These are phyloP conservation scores for Acaromyces ingoldii DNA, from an alignment of 1,284 basidiomycete species.

Conservation along the genomic window DNA sequence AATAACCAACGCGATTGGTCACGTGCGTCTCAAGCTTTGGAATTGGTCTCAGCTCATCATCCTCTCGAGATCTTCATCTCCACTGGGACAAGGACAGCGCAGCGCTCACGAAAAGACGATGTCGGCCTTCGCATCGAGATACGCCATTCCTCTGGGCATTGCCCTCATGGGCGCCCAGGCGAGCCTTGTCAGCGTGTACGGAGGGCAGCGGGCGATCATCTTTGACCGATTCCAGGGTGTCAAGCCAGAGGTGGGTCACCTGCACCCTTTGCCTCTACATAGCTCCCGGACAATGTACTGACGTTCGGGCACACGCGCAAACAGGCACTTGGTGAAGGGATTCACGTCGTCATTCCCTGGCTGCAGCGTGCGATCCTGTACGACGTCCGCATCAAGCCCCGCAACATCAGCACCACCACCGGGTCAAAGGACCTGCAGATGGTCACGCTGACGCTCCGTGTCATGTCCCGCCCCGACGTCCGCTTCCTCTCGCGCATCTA, in stretches of 20 bases:
- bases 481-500: conserved; percentile 87
- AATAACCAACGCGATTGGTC: no score
- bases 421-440: conserved; percentile 96
- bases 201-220: conserved; percentile 89
- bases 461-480: conserved; percentile 87
- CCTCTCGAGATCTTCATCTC: no score
- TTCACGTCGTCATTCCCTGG: conserved; percentile 94
- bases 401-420: conserved; percentile 94
- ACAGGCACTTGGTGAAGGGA: conserved; percentile 64
- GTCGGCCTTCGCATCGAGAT: conserved; percentile 1
- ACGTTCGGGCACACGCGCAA: neutral
- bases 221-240: conserved; percentile 97
- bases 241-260: conserved; percentile 20
- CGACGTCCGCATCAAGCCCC: conserved; percentile 94
- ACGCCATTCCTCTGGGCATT: conserved; percentile 47
- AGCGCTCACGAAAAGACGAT: neutral
- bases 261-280: no score
- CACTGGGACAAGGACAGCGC: neutral
- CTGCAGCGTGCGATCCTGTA: conserved; percentile 84
- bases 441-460: conserved; percentile 85
- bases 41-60: no score
- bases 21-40: no score
- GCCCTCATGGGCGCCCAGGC: conserved; percentile 51
- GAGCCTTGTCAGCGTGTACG: conserved; percentile 52
- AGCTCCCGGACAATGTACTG: neutral